Evolutionary conservation across 352 stramenopile genomes (phyloP), one percentile per base, ranked within the genome.

Genomic region (Phytophthora vignae): DNA sequence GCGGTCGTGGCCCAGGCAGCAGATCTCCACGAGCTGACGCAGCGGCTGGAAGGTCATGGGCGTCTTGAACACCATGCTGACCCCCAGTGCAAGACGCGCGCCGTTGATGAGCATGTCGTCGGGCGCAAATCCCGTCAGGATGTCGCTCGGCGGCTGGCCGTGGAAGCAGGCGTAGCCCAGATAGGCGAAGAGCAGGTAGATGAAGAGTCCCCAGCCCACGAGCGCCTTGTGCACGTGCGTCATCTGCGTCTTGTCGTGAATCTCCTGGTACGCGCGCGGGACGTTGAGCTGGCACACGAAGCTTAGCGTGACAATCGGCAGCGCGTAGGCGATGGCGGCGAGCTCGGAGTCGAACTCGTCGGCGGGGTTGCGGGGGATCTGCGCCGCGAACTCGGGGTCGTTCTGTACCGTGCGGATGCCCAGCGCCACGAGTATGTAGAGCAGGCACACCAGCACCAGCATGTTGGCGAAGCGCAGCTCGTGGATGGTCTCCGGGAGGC

Each of bases 41-140:
- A 96, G 69, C 52, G 88, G 88, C 73, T 96, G 88, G 82, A 94
- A 96, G 5, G 84, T 93, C 85, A 96, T 93, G 4, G 88, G 88
- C 33, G 87, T 93, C 81, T 94, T 94, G 63, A 92, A 75, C 42
- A 96, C 70, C 87, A 93, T 93, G 50, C 83, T 92, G 17, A 83
- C 60, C 9, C 87, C 88, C 17, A 96, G 77, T 17, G 85, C 90
- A 11, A 96, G 66, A 6, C 87, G 85, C 29, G 88, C 88, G 42
- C 82, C 87, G 61, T 96, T 96, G 67, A 96, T 93, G 40, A 92
- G 79, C 61, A 66, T 80, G 66, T 94, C 87, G 70, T 93, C 77
- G 2, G 76, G 50, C 17, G 73, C 67, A 64, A 96, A 96, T 17
- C 87, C 88, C 31, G 87, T 94, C 49, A 96, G 76, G 48, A 96